Percentiles rank a stretch among this genome's conserved stretches.
phyloP scores from a whole-genome alignment of 345 rosid genomes.

The Euphorbia tirucalli region DNA sequence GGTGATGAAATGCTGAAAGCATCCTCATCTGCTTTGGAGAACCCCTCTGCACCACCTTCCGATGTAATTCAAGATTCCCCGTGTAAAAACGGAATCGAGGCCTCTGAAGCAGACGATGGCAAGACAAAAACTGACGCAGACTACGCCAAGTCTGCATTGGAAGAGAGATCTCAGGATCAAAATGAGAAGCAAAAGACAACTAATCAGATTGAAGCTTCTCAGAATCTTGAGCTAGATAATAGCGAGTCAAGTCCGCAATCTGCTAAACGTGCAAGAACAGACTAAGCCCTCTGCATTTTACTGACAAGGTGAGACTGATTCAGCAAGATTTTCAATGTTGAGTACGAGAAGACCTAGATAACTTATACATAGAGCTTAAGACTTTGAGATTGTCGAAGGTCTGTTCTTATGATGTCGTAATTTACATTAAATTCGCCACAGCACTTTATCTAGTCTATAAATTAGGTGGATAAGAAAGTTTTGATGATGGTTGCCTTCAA shows the following conservation, averaged over 20 bases:
- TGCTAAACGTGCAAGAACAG: constrained; percentile 55
- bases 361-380: constrained; percentile 23
- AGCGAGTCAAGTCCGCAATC: constrained; percentile 30
- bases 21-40: constrained; percentile 36
- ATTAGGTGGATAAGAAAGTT: constrained; percentile 16
- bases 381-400: constrained; percentile 19
- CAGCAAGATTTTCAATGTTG: constrained; percentile 12
- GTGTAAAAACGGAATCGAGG: constrained; percentile 33
- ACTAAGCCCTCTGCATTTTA: constrained; percentile 26
- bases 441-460: constrained; percentile 14
- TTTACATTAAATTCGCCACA: constrained; percentile 14
- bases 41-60: constrained; percentile 25
- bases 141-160: constrained; percentile 15
- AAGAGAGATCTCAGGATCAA: constrained; percentile 27
- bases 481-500: constrained; percentile 18
- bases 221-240: constrained; percentile 25
- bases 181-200: constrained; percentile 30
- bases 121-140: constrained; percentile 8
- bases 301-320: constrained; percentile 17
- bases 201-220: constrained; percentile 24
- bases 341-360: constrained; percentile 29
- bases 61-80: constrained; percentile 30
- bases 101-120: constrained; percentile 29
- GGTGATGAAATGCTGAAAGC: constrained; percentile 53
- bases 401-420: constrained; percentile 9